Conservation (phyloP, 768 basidiomycete species). For the Lactifluus subvellereus region DNA sequence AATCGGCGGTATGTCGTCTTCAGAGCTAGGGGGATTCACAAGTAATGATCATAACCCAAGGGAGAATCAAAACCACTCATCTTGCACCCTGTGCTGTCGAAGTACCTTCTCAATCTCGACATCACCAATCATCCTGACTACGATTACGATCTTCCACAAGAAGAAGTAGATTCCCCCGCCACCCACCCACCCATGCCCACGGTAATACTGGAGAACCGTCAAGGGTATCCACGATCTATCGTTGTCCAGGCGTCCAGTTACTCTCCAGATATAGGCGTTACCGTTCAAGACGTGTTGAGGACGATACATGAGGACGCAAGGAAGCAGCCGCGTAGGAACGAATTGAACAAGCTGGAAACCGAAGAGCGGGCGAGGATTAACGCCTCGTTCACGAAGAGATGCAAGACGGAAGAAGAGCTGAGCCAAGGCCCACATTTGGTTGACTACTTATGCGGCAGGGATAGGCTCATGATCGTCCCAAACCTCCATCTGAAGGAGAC, state of each 20-base stretch:
- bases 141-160: slow-evolving; percentile 5
- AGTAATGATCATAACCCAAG: neutral
- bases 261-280: neutral
- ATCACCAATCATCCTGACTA: neutral
- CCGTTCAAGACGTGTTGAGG: slow-evolving; percentile 5
- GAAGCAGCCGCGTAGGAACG: neutral
- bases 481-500: neutral
- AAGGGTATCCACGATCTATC: slow-evolving; percentile 7
- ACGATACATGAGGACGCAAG: slow-evolving; percentile 2
- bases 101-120: slow-evolving; percentile 13
- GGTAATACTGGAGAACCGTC: slow-evolving; percentile 6
- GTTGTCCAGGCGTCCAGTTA: neutral
- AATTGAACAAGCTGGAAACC: neutral
- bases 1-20: neutral
- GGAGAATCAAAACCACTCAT: slow-evolving; percentile 1
- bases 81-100: slow-evolving; percentile 1
- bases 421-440: neutral
- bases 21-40: too few species aligned
- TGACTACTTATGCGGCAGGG: slow-evolving; percentile 3
- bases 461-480: slow-evolving; percentile 12
- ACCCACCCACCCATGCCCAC: neutral
- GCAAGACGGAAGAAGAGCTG: neutral
- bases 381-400: slow-evolving; percentile 2
- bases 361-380: neutral
- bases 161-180: slow-evolving; percentile 5